These are phyloP conservation scores for Alternaria sp. DNA, from an alignment of 2,329 filamentous ascomycete genomes.

Conservation along the genomic window DNA sequence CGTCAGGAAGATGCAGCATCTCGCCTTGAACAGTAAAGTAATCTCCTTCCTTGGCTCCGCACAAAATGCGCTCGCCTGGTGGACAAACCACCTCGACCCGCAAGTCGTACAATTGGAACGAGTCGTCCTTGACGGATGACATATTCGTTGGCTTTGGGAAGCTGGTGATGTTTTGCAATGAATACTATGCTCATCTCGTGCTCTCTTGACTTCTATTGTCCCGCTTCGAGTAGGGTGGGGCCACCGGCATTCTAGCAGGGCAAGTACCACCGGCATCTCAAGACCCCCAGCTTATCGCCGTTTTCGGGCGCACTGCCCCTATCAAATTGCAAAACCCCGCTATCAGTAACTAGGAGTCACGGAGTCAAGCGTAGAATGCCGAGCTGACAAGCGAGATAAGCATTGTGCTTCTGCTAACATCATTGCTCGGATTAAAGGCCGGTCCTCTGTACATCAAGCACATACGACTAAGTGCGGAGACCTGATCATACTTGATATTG, in stretches of 20 bases:
- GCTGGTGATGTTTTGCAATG: not conserved
- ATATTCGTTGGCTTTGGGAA: not conserved
- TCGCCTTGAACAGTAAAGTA: slow-evolving; percentile 17
- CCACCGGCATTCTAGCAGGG: slow-evolving; percentile 1
- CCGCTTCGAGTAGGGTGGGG: not conserved
- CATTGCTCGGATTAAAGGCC: not conserved
- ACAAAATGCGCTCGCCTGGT: slow-evolving; percentile 16
- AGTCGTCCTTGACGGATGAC: slow-evolving; percentile 8
- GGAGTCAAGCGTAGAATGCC: not conserved
- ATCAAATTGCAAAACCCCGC: not conserved
- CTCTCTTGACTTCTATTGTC: not conserved
- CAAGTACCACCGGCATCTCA: slow-evolving; percentile 4
- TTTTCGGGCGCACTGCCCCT: not conserved
- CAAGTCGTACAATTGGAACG: slow-evolving; percentile 18
- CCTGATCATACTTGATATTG: not conserved
- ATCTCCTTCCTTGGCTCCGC: slow-evolving; percentile 16
- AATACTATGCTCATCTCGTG: not conserved
- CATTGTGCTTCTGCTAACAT: not conserved
- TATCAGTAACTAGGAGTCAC: not conserved
- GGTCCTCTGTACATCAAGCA: not conserved
- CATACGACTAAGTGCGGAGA: not conserved
- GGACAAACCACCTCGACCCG: slow-evolving; percentile 18
- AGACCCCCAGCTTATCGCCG: slow-evolving; percentile 1
- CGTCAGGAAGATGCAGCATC: slow-evolving; percentile 17
- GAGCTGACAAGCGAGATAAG: slow-evolving; percentile 3